A percentile compares a stretch with the other conserved stretches of the same genome.
These are phyloP conservation scores for Mucor sp. DNA, from an alignment of 371 early-diverging fungal species.

Conservation along the genomic window DNA sequence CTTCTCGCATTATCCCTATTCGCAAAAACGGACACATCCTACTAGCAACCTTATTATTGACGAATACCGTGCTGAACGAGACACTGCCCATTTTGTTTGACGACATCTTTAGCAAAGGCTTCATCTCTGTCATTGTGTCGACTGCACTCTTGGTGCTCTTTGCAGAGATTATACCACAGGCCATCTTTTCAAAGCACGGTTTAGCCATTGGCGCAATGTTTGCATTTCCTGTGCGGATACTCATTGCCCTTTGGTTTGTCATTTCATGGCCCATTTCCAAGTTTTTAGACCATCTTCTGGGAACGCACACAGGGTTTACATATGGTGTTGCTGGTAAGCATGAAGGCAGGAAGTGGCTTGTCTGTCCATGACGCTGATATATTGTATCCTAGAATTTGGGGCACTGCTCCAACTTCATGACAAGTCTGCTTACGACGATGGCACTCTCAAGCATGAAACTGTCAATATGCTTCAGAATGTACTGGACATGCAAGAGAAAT, in stretches of 20 bases:
- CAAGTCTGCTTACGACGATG: slow-evolving; percentile 53
- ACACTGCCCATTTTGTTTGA: slow-evolving; percentile 83
- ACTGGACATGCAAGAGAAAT: slow-evolving; percentile 64
- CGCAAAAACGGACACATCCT: slow-evolving; percentile 78
- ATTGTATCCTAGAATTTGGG: slow-evolving; percentile 55
- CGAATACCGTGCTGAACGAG: slow-evolving; percentile 84
- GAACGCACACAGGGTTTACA: slow-evolving; percentile 66
- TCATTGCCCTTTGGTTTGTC: slow-evolving; percentile 67
- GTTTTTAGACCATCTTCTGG: slow-evolving; percentile 76
- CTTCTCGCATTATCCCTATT: slow-evolving; percentile 73
- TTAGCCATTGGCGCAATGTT: slow-evolving; percentile 81
- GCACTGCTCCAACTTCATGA: slow-evolving; percentile 76
- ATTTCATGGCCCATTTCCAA: slow-evolving; percentile 82
- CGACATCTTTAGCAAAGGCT: slow-evolving; percentile 60
- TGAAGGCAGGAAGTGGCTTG: not conserved
- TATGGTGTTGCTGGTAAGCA: slow-evolving; percentile 62
- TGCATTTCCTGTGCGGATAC: slow-evolving; percentile 69
- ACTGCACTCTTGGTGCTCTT: slow-evolving; percentile 79
- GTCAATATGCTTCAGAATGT: slow-evolving; percentile 59
- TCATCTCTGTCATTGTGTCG: slow-evolving; percentile 74
- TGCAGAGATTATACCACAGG: slow-evolving; percentile 89
- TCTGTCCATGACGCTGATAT: not conserved
- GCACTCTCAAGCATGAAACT: slow-evolving; percentile 39
- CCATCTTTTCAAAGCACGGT: slow-evolving; percentile 80
- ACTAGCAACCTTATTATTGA: slow-evolving; percentile 74